Evolutionary conservation across 768 basidiomycete genomes (phyloP).

Genomic region (Calocybe indica): DNA sequence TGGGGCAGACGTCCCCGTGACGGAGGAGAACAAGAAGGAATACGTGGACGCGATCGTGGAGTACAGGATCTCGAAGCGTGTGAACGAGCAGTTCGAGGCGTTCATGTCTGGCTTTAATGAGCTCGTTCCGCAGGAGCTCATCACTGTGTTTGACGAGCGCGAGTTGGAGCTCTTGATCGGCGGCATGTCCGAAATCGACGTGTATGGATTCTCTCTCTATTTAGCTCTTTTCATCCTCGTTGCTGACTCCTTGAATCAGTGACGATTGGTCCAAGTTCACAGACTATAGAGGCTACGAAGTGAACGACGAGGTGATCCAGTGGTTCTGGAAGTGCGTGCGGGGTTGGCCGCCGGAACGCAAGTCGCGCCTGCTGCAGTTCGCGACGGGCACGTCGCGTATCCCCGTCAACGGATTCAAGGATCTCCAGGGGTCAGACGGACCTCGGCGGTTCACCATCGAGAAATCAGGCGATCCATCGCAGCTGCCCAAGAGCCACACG

Average conservation of each 20-base stretch:
- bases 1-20: constrained; percentile 81
- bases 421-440: constrained; percentile 97
- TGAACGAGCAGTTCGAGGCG: constrained; percentile 97
- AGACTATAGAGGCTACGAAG: constrained; percentile 94
- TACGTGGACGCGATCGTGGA: constrained; percentile 93
- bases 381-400: constrained; percentile 96
- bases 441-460: constrained; percentile 97
- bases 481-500: constrained; percentile 92
- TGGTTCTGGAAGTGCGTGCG: constrained; percentile 99
- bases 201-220: constrained; percentile 45
- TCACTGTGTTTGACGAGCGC: constrained; percentile 98
- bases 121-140: constrained; percentile 93
- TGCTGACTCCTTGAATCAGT: constrained; percentile 26
- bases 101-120: constrained; percentile 99
- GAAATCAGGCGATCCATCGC: constrained; percentile 94
- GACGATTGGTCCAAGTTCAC: constrained; percentile 99
- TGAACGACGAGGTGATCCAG: constrained; percentile 93
- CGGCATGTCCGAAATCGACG: constrained; percentile 99
- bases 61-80: constrained; percentile 94
- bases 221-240: background rate
- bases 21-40: constrained; percentile 97
- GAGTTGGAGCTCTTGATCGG: constrained; percentile 96
- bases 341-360: constrained; percentile 96
- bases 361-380: constrained; percentile 93
- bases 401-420: constrained; percentile 98